phyloP scores from a whole-genome alignment of 2,329 filamentous ascomycete genomes.

The Botryotinia calthae region DNA sequence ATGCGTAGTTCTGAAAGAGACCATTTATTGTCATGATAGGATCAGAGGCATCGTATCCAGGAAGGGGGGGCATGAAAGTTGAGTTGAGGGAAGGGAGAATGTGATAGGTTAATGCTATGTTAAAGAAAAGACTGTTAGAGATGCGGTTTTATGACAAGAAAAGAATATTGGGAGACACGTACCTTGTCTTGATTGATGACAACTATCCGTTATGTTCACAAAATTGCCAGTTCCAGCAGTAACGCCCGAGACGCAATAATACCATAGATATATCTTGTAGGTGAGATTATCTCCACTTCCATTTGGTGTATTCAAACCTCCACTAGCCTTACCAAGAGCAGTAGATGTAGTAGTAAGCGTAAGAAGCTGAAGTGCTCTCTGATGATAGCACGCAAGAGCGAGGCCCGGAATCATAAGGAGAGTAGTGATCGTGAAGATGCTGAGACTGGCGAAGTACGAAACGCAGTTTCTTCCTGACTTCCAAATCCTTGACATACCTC shows the following conservation, averaged over 20 bases:
- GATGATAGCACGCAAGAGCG: neutral
- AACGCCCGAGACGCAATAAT: neutral
- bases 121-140: neutral
- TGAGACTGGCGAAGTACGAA: neutral
- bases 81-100: neutral
- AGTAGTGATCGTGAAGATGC: neutral
- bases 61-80: neutral
- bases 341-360: neutral
- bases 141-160: neutral
- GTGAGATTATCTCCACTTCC: neutral
- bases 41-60: neutral
- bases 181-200: neutral
- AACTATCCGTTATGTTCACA: neutral
- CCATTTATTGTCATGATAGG: neutral
- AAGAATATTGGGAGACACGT: no score
- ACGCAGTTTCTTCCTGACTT: neutral
- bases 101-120: neutral
- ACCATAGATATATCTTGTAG: slow-evolving; percentile 4
- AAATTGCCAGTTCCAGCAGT: neutral
- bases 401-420: neutral
- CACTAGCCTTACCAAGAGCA: no score
- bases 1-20: neutral
- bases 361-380: neutral
- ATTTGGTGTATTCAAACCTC: neutral
- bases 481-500: neutral